These are phyloP conservation scores for Pythium graminicola DNA, from an alignment of 352 stramenopile species.

Conservation along the genomic window DNA sequence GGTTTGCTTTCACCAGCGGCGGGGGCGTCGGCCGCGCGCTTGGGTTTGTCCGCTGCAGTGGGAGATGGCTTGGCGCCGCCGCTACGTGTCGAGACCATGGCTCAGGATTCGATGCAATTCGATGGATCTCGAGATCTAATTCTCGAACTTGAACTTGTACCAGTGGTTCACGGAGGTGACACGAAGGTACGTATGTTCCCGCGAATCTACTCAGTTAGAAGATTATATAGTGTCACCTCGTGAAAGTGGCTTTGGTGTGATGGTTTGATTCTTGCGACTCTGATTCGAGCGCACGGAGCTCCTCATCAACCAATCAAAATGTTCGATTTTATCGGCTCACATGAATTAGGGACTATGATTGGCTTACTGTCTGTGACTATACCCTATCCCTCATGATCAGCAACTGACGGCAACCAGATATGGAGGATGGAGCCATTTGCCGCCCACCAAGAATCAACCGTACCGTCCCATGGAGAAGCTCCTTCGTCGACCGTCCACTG, in stretches of 20 bases:
- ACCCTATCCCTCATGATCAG: not conserved
- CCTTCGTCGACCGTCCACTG: not conserved
- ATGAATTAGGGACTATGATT: constrained; percentile 8
- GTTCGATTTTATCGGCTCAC: constrained; percentile 23
- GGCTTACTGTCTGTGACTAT: constrained; percentile 10
- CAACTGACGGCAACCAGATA: no score
- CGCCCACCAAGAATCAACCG: not conserved
- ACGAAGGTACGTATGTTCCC: constrained; percentile 14
- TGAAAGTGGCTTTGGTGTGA: constrained; percentile 9
- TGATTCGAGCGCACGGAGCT: constrained; percentile 14
- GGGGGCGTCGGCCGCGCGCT: constrained; percentile 29
- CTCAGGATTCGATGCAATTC: constrained; percentile 16
- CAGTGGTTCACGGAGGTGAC: constrained; percentile 8
- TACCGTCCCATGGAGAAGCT: constrained; percentile 4
- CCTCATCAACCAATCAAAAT: constrained; percentile 13
- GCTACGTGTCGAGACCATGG: constrained; percentile 23
- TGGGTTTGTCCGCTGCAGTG: constrained; percentile 18
- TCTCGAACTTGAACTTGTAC: constrained; percentile 25
- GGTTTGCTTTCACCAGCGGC: constrained; percentile 21
- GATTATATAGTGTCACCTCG: not conserved
- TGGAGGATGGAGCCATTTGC: not conserved
- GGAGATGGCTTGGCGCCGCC: constrained; percentile 17
- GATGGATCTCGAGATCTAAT: constrained; percentile 1
- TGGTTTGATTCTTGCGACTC: not conserved
- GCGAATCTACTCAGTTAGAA: not conserved